Conservation (phyloP, 108 stramenopile genomes). For the Skeletonema tropicum region DNA sequence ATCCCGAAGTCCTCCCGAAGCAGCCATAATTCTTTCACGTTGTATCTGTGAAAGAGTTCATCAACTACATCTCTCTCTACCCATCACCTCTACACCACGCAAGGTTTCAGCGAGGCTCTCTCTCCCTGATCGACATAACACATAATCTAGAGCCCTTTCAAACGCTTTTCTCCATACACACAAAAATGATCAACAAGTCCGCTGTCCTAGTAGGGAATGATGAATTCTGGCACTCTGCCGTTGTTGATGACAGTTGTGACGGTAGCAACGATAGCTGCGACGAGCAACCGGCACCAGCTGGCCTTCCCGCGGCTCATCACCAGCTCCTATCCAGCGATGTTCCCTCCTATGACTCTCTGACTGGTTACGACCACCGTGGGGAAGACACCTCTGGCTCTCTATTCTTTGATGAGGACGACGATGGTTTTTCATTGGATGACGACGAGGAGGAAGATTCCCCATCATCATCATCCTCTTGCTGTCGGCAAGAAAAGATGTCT, state of each 20-base stretch:
- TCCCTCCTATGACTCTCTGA: constrained; percentile 7
- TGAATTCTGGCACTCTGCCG: constrained; percentile 21
- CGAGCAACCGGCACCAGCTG: neutral
- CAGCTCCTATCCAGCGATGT: neutral
- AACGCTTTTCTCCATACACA: neutral
- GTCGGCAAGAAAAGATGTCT: constrained; percentile 25
- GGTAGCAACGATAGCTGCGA: neutral
- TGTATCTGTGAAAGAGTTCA: neutral
- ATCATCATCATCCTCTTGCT: neutral
- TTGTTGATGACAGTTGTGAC: neutral
- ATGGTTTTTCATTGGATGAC: neutral
- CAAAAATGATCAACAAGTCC: neutral
- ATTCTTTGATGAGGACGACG: neutral
- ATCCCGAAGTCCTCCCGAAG: neutral
- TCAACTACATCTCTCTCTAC: neutral
- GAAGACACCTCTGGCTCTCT: neutral
- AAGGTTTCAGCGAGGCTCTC: neutral
- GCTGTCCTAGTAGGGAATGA: constrained; percentile 9
- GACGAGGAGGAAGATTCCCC: neutral
- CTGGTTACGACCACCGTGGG: constrained; percentile 9
- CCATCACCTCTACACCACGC: neutral
- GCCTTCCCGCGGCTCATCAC: neutral
- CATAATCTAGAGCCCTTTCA: too few relatives aligned
- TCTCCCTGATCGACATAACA: too few relatives aligned
- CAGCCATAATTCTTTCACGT: neutral